Conservation (phyloP, 352 stramenopile species). For the Pythium dissotocum region DNA sequence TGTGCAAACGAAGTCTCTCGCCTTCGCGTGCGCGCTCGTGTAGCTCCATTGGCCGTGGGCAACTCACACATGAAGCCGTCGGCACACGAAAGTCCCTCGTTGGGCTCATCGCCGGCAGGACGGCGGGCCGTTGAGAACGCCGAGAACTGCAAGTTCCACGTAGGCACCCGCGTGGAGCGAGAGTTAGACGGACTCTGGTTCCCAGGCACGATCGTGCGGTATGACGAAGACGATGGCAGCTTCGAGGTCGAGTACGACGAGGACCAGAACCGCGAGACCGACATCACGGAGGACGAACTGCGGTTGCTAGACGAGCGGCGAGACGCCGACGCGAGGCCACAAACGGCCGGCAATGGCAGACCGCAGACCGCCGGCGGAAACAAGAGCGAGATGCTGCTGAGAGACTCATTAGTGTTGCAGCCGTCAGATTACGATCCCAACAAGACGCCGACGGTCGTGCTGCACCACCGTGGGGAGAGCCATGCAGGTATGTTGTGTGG, state of each 20-base stretch:
- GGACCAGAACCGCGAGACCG: constrained; percentile 67
- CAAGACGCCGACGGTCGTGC: constrained; percentile 67
- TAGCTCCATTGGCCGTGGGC: too few relatives aligned
- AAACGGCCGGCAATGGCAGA: constrained; percentile 12
- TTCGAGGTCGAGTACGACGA: constrained; percentile 84
- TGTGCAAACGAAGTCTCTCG: not conserved
- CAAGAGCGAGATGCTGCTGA: constrained; percentile 44
- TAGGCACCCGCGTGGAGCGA: constrained; percentile 59
- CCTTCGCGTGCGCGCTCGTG: not conserved
- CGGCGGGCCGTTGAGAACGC: constrained; percentile 20
- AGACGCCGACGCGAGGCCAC: constrained; percentile 11
- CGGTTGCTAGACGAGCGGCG: constrained; percentile 30
- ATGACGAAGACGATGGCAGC: constrained; percentile 48
- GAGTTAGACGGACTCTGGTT: constrained; percentile 83
- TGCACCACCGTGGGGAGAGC: constrained; percentile 76
- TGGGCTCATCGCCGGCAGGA: not conserved
- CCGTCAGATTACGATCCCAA: constrained; percentile 66
- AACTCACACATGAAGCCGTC: constrained; percentile 1
- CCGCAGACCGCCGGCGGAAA: constrained; percentile 18
- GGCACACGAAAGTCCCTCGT: constrained; percentile 4
- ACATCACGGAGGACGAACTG: constrained; percentile 57
- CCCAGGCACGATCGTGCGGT: constrained; percentile 54
- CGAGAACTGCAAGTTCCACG: constrained; percentile 34
- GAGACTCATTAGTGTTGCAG: constrained; percentile 64
- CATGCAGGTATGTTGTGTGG: constrained; percentile 42